Evolutionary conservation across 306 rosid species (phyloP).

Genomic region (Prinsepia uniflora): DNA sequence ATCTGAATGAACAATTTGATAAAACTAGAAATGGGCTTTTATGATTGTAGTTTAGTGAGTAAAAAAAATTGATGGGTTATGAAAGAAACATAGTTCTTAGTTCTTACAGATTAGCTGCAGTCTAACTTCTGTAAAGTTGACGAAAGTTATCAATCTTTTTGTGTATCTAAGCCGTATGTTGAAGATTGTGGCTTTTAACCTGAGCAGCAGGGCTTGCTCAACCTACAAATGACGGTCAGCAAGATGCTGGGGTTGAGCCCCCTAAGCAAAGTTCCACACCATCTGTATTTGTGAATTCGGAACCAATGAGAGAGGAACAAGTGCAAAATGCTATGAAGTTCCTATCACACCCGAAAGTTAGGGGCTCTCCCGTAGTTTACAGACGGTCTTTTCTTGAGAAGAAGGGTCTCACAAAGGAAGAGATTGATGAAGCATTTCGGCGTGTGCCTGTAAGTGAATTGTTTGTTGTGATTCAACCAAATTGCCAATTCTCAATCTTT

Average conservation of each 20-base stretch:
- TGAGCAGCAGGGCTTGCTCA: slow-evolving; percentile 35
- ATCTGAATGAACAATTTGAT: neutral
- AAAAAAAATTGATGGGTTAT: neutral
- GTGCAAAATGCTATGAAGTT: slow-evolving; percentile 91
- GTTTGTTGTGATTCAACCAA: neutral
- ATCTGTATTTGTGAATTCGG: slow-evolving; percentile 74
- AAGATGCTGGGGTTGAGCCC: slow-evolving; percentile 49
- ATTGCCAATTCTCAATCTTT: slow-evolving; percentile 7
- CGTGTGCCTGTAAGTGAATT: slow-evolving; percentile 74
- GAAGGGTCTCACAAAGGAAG: slow-evolving; percentile 95
- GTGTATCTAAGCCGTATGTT: neutral
- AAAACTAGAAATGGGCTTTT: neutral
- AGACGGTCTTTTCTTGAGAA: slow-evolving; percentile 88
- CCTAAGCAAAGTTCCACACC: slow-evolving; percentile 43
- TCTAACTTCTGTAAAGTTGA: neutral
- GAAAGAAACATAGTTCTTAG: neutral
- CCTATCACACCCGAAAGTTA: slow-evolving; percentile 85
- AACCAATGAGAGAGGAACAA: slow-evolving; percentile 92
- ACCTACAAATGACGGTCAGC: slow-evolving; percentile 44
- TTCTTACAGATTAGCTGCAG: neutral
- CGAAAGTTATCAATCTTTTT: neutral
- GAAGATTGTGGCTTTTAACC: slow-evolving; percentile 12
- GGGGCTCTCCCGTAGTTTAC: slow-evolving; percentile 80
- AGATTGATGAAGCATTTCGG: slow-evolving; percentile 94
- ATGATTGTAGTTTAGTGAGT: neutral